Base-by-base conservation (phyloP, 805 yeast genomes). In the Blastobotrys terrestris region DNA sequence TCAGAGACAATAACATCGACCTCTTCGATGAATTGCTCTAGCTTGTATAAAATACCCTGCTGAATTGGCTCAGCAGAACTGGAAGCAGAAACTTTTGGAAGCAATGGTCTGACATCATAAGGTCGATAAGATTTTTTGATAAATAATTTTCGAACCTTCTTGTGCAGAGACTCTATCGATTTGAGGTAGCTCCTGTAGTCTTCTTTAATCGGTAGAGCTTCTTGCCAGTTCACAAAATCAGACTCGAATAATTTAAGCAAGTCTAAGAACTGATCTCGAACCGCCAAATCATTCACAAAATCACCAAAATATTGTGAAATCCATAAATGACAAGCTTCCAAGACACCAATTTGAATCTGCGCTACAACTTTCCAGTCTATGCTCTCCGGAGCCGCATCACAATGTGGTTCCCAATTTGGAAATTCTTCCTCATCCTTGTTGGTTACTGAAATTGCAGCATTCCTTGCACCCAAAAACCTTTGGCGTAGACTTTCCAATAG, bases 271-370 rank as follows among this genome's bases (percentile, higher is more conserved):
- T 77, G 72, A 3, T 73, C 70, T 59, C 85, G 81, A 60, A 84
- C 81, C 11, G 70, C 67, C 55, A 84, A 63, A 59, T 85, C 87
- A 63, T 83, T 85, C 2, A 84, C 76, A 62, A 91, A 87, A 63
- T 87, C 94, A 26, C 78, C 69, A 65, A 84, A 90, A 63, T 85
- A 87, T 58, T 84, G 83, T 46, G 80, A 76, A 18, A 88, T 80
- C 66, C 95, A 76, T 31, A 84, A 77, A 44, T 81, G 76, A 53
- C 89, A 71, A 0, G 89, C 87, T 63, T 87, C 95, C 54, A 90
- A 72, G 31, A 90, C 80, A 42, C 95, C 95, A 40, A 85, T 74
- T 63, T 90, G 94, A 44, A 91, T 86, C 62, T 84, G 87, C 8
- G 85, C 82, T 45, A 87, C 82, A 51, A 81, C 76, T 45, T 76